Base-by-base conservation (phyloP, 2,329 filamentous ascomycete species). In the Fusarium redolens region DNA sequence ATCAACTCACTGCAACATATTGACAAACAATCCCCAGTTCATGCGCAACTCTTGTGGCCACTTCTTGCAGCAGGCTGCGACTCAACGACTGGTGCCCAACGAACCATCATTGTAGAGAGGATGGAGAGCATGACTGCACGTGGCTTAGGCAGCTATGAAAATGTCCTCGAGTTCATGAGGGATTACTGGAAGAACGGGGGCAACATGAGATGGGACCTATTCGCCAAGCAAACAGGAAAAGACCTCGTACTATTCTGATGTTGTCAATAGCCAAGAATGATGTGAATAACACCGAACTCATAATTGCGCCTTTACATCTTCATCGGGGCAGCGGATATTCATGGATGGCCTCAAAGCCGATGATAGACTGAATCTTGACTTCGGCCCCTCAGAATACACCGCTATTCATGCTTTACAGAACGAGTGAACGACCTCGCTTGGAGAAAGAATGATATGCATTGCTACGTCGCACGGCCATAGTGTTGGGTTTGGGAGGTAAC, bases 51-150 rank as follows among this genome's bases (percentile, higher is more conserved):
- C 1, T 13, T 66, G 10, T 68, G 65, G 65, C 61, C 65, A 18
- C 55, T 68, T 4, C 40, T 68, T 17, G 28, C 62, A 7, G 61
- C 50, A 38, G 65, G 61, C 8, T 68, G 65, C 11, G 65, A 68
- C 18, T 59, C 65, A 10, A 61, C n/a, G 5, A 47, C 30, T 13
- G 17, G 25, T 20, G 22, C 22, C 4, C 55, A 68, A 4, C 28
- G 50, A 2, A 18, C 12, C 10, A 28, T 50, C 3, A 22, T 68
- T 6, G 41, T 18, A 14, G 61, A 68, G 9, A 57, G 61, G 25
- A 66, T 66, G 55, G 18, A 47, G 35, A 50, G 30, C 3, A 61
- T 66, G 65, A 43, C 35, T 30, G 30, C 20, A 28, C 61, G 44
- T 15, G 62, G 65, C 2, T 12, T 69, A 13, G 65, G 61, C 0